Evolutionary conservation across 179 eudicot species (phyloP).

Genomic region (Beta lomatogona): DNA sequence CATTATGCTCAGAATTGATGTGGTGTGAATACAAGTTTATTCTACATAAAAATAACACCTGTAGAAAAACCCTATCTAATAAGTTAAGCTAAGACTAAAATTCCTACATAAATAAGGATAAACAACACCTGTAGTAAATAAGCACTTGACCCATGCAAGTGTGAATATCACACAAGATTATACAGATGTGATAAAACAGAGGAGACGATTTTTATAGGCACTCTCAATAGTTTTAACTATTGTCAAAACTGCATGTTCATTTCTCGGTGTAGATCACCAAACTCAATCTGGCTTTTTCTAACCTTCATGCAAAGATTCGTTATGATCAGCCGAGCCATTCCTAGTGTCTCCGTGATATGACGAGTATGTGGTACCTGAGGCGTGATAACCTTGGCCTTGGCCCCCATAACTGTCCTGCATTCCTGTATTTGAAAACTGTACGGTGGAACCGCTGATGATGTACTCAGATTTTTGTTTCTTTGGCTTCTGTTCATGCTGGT

Average conservation of each 20-base stretch:
- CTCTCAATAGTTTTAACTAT: constrained; percentile 3
- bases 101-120: constrained; percentile 31
- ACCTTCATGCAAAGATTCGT: constrained; percentile 30
- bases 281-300: neutral
- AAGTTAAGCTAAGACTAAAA: constrained; percentile 25
- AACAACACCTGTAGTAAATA: constrained; percentile 9
- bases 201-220: neutral
- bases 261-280: neutral
- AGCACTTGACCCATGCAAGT: constrained; percentile 4
- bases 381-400: constrained; percentile 26
- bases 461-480: constrained; percentile 69
- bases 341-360: constrained; percentile 35
- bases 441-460: constrained; percentile 33
- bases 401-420: constrained; percentile 34
- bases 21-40: constrained; percentile 24
- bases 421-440: constrained; percentile 34
- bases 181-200: constrained; percentile 22
- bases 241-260: neutral
- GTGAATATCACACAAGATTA: constrained; percentile 6
- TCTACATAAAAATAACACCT: constrained; percentile 30
- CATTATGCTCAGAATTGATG: constrained; percentile 5
- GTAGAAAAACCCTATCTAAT: constrained; percentile 19
- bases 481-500: constrained; percentile 70
- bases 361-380: constrained; percentile 32
- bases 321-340: constrained; percentile 33